Conservation (phyloP, 768 basidiomycete species). For the Tulasnella sp. region DNA sequence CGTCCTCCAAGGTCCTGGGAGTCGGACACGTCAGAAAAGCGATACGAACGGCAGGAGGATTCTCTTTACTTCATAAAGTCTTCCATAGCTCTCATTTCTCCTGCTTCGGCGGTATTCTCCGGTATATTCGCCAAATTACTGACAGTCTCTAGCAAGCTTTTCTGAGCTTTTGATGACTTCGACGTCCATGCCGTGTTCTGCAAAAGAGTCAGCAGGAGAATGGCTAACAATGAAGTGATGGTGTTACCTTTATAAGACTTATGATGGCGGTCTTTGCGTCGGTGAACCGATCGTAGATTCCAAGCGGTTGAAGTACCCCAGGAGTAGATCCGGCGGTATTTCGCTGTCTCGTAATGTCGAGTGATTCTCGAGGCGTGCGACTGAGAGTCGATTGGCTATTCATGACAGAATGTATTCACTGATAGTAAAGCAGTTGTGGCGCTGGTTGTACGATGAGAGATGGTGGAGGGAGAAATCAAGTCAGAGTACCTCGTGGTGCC, state of each 20-base stretch:
- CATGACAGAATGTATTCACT: too few relatives aligned
- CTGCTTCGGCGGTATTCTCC: neutral
- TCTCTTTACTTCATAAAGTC: neutral
- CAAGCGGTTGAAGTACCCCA: neutral
- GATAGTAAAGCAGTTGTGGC: too few relatives aligned
- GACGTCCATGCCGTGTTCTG: neutral
- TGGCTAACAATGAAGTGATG: neutral
- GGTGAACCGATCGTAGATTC: neutral
- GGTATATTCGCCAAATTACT: neutral
- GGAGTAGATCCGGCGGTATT: too few relatives aligned
- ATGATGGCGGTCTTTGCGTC: neutral
- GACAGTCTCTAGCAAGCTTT: neutral
- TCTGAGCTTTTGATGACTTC: neutral
- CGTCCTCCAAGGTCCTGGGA: neutral
- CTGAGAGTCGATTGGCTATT: too few relatives aligned
- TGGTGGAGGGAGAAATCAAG: too few relatives aligned
- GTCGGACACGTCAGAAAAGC: too few relatives aligned
- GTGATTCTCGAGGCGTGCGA: too few relatives aligned
- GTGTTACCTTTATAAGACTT: neutral
- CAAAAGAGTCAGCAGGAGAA: neutral
- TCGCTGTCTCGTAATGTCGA: too few relatives aligned
- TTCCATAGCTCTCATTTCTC: too few relatives aligned
- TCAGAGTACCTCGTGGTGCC: neutral
- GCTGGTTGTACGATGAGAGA: too few relatives aligned
- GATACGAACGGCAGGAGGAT: neutral